Evolutionary conservation across 2,329 filamentous ascomycete species (phyloP).

Genomic region (Fusarium mexicanum): DNA sequence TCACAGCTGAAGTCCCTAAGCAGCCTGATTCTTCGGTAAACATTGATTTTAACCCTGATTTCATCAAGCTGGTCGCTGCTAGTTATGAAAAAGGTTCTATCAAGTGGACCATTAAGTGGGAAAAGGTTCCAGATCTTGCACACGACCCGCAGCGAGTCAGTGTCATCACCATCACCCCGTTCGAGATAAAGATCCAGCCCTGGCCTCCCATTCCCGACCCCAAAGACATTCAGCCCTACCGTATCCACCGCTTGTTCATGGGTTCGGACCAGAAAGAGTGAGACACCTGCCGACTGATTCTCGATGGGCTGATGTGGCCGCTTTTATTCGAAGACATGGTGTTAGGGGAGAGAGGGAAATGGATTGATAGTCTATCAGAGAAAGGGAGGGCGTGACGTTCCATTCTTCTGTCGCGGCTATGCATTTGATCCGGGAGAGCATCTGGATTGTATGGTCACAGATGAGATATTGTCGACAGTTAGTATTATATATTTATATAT

Average conservation of each 20-base stretch:
- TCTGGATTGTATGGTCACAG: fast-evolving
- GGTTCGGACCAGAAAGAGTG: neutral
- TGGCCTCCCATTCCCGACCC: neutral
- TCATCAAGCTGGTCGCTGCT: neutral
- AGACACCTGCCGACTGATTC: neutral
- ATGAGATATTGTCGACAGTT: neutral
- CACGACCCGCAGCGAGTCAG: neutral
- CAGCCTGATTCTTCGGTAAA: neutral
- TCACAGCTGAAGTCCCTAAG: neutral
- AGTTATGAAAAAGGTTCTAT: neutral
- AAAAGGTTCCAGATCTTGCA: neutral
- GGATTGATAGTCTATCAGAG: no score
- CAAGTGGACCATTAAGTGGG: neutral
- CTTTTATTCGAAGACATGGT: neutral
- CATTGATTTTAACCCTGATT: neutral
- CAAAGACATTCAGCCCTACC: neutral
- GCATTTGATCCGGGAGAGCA: fast-evolving
- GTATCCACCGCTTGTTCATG: neutral
- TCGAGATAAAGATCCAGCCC: neutral
- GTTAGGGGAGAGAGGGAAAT: neutral
- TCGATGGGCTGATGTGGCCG: neutral
- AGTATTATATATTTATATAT: neutral
- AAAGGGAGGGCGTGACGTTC: fast-evolving
- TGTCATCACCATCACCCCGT: neutral
- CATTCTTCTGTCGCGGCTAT: neutral